Evolutionary conservation across 805 yeast species (phyloP).

Genomic region (Tetrapisispora iriomotensis): DNA sequence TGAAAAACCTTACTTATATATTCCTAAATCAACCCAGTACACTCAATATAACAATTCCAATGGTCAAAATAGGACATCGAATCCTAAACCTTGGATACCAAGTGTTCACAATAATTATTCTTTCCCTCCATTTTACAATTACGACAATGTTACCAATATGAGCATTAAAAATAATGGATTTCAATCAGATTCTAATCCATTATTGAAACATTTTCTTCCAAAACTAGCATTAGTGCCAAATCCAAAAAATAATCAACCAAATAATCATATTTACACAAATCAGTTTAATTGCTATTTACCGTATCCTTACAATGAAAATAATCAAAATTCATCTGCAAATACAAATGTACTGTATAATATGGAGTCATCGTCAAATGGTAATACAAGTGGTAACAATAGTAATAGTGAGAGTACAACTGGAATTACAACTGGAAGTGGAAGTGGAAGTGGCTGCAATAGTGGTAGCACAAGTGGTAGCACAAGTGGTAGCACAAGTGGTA

Average conservation of each 20-base stretch:
- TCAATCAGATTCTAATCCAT: not conserved
- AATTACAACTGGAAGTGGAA: too few relatives aligned
- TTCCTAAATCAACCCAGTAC: not conserved
- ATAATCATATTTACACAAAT: not conserved
- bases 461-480: not conserved
- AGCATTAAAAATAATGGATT: not conserved
- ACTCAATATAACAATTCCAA: not conserved
- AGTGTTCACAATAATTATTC: not conserved
- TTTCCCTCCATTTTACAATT: not conserved
- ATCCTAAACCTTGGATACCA: not conserved
- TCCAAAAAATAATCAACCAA: not conserved
- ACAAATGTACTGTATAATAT: too few relatives aligned
- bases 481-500: not conserved
- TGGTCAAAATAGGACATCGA: not conserved
- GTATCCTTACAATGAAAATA: too few relatives aligned
- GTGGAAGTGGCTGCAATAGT: too few relatives aligned
- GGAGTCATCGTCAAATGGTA: not conserved
- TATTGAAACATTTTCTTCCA: not conserved
- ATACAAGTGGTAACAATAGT: not conserved
- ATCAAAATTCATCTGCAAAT: too few relatives aligned
- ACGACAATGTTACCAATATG: not conserved
- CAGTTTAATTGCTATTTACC: not conserved
- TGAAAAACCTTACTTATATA: too few relatives aligned
- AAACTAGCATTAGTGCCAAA: not conserved
- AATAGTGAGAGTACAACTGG: not conserved